phyloP scores from a whole-genome alignment of 345 rosid genomes.

The Aegle marmelos region DNA sequence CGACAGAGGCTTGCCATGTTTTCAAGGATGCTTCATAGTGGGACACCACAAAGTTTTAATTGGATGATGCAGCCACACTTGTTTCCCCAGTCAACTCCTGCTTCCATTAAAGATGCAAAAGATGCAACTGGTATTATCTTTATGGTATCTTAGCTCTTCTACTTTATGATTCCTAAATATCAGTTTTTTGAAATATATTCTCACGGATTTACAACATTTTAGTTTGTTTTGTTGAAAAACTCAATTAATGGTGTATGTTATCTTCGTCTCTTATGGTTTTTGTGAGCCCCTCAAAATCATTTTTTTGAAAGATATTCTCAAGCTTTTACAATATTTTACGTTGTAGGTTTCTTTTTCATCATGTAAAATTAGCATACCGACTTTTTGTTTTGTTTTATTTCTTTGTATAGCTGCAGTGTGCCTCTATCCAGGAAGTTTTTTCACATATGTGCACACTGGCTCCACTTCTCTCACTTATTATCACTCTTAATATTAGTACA shows the following conservation, averaged over 20 bases:
- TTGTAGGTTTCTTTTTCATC: background rate
- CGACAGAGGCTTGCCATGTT: conserved; percentile 58
- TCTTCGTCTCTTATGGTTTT: background rate
- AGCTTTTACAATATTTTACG: background rate
- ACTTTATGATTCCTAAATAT: background rate
- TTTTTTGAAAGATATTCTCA: background rate
- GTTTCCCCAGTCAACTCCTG: conserved; percentile 34
- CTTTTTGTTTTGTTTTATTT: background rate
- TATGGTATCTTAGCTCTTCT: background rate
- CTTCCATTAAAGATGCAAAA: conserved; percentile 44
- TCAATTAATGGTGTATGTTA: background rate
- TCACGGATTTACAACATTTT: background rate
- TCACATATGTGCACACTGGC: background rate
- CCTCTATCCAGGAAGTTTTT: background rate
- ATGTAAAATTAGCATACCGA: background rate
- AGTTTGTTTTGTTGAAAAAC: background rate
- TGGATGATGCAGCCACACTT: conserved; percentile 57
- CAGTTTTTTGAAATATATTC: background rate
- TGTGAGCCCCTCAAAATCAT: background rate
- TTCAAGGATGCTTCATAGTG: conserved; percentile 86
- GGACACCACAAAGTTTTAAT: conserved; percentile 65
- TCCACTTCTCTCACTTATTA: background rate
- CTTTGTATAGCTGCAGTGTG: background rate
- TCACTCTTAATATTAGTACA: background rate
- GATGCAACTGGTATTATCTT: conserved; percentile 35